These are phyloP conservation scores for Lichina pygmaea DNA, from an alignment of 495 filamentous ascomycete genomes.

Conservation along the genomic window DNA sequence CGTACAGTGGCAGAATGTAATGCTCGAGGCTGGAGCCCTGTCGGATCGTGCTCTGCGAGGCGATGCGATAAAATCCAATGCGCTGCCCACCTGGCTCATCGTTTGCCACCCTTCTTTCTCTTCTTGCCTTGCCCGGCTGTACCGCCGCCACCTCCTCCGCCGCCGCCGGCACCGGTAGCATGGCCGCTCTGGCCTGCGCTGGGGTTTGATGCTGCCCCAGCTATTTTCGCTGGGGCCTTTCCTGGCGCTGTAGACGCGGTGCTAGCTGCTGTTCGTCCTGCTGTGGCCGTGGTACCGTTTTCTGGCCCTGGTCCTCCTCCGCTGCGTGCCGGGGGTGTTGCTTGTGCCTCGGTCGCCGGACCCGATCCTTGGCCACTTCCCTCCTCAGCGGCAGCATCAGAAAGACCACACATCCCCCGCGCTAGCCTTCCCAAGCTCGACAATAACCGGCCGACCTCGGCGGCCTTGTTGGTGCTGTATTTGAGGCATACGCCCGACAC, in stretches of 20 bases:
- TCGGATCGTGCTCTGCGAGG: no score
- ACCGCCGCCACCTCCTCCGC: no score
- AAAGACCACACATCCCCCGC: constrained; percentile 33
- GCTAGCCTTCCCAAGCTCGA: constrained; percentile 43
- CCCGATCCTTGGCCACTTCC: constrained; percentile 2
- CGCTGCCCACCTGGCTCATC: no score
- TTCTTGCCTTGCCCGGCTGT: no score
- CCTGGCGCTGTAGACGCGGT: neutral
- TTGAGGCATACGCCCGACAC: constrained; percentile 56
- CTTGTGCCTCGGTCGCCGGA: constrained; percentile 3
- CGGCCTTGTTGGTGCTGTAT: constrained; percentile 74
- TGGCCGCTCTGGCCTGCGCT: no score
- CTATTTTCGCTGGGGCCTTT: constrained; percentile 3
- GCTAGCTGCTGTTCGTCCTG: neutral
- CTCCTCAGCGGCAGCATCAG: constrained; percentile 15
- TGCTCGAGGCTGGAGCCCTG: no score
- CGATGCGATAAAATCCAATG: no score
- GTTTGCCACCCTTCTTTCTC: no score
- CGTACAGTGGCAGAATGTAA: no score
- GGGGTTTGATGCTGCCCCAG: constrained; percentile 3
- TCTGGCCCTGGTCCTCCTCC: constrained; percentile 9
- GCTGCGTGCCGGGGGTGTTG: constrained; percentile 2
- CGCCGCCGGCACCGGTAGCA: no score
- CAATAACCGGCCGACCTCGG: constrained; percentile 64
- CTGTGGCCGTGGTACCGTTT: neutral